Percentiles rank a stretch among this genome's conserved stretches.
phyloP scores from a whole-genome alignment of 2,329 filamentous ascomycete species.

The Trichophyton mentagrophytes region DNA sequence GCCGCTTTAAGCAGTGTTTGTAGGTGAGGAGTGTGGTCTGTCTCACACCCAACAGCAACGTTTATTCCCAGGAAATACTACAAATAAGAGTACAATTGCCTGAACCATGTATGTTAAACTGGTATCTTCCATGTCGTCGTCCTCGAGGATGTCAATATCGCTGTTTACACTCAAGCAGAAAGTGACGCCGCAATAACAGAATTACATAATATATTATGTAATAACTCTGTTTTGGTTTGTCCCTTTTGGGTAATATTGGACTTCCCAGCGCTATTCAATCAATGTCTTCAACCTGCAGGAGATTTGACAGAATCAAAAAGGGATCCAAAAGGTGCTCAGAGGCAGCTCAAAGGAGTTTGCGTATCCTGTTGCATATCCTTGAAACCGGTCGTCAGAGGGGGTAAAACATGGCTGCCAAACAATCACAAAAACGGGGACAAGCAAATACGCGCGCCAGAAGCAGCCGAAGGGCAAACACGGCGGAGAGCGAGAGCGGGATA shows the following conservation, averaged over 20 bases:
- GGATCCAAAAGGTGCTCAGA: neutral
- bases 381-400: neutral
- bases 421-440: neutral
- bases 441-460: neutral
- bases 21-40: too few species aligned
- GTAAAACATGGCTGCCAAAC: constrained; percentile 6
- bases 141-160: neutral
- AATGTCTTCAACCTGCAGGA: neutral
- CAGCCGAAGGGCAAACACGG: neutral
- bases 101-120: too few species aligned
- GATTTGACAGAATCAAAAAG: neutral
- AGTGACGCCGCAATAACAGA: neutral
- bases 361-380: neutral
- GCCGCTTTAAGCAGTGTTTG: neutral
- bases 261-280: too few species aligned
- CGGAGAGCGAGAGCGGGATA: neutral
- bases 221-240: neutral
- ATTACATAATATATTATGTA: neutral
- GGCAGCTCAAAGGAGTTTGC: neutral
- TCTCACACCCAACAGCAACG: neutral
- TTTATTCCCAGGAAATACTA: too few species aligned
- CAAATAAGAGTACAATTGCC: too few species aligned
- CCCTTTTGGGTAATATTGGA: neutral
- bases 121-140: too few species aligned
- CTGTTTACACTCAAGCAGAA: neutral